A percentile compares a stretch with the other conserved stretches of the same genome.
phyloP scores from a whole-genome alignment of 768 basidiomycete species.

The Gelatoporia subvermispora region DNA sequence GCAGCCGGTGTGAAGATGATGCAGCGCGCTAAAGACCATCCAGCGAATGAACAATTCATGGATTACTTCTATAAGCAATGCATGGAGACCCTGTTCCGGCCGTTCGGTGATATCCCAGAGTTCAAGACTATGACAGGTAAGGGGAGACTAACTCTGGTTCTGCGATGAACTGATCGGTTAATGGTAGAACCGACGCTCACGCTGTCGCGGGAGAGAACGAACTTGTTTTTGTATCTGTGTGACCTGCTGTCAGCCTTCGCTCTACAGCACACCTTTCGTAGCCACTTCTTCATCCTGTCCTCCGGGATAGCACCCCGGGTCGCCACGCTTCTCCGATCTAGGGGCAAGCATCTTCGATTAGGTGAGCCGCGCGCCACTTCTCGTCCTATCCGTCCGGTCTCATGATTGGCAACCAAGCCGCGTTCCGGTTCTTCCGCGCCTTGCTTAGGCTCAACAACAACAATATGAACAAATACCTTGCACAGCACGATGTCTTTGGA shows the following conservation, averaged over 20 bases:
- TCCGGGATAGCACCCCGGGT: conserved; percentile 70
- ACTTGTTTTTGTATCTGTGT: conserved; percentile 84
- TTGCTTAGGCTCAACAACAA: conserved; percentile 79
- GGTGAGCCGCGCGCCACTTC: conserved; percentile 41
- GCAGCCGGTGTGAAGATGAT: conserved; percentile 38
- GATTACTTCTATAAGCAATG: conserved; percentile 92
- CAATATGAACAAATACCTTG: conserved; percentile 67
- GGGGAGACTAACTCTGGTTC: conserved; percentile 18
- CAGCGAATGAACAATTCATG: conserved; percentile 82
- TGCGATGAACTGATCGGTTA: not conserved
- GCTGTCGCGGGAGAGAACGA: conserved; percentile 69
- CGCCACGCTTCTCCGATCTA: conserved; percentile 70
- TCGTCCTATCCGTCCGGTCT: conserved; percentile 3
- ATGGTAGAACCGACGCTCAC: conserved; percentile 45
- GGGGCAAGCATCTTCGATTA: conserved; percentile 90
- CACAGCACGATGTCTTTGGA: conserved; percentile 79
- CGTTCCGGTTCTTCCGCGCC: conserved; percentile 87
- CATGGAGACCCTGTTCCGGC: conserved; percentile 72
- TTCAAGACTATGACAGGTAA: conserved; percentile 47
- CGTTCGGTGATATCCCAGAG: conserved; percentile 70
- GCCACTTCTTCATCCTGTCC: conserved; percentile 85
- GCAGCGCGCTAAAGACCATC: conserved; percentile 72
- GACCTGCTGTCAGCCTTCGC: conserved; percentile 89
- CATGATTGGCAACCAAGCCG: conserved; percentile 45
- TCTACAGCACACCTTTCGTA: conserved; percentile 85